Percentiles rank a stretch among this genome's conserved stretches.
phyloP scores from a whole-genome alignment of 176 grass and related monocot species.

The Zoysia japonica region DNA sequence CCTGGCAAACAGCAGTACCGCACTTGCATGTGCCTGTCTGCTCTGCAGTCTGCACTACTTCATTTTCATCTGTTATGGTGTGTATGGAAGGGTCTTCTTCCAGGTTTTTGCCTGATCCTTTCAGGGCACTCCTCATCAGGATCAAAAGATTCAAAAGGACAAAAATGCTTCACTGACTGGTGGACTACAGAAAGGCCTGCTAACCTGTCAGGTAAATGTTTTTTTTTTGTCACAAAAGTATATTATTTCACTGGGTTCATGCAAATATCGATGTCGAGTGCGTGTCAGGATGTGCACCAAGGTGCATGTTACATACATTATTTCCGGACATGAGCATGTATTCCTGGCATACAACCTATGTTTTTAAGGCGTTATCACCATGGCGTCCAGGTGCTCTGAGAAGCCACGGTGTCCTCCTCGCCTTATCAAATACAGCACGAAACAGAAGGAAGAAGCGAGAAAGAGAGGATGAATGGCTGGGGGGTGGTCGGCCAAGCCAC shows the following conservation, averaged over 20 bases:
- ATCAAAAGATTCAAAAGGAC: not conserved
- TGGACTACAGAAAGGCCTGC: not conserved
- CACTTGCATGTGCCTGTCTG: too few species aligned
- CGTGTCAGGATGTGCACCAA: not conserved
- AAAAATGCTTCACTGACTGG: not conserved
- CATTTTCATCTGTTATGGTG: not conserved
- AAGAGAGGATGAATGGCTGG: too few species aligned
- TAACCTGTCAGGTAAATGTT: not conserved
- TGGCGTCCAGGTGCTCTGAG: too few species aligned
- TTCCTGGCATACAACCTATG: not conserved
- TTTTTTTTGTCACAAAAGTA: not conserved
- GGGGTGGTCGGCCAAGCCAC: too few species aligned
- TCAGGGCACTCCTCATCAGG: constrained; percentile 2
- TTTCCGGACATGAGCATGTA: not conserved
- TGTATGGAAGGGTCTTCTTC: not conserved
- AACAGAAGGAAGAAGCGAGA: too few species aligned
- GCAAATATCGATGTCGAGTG: not conserved
- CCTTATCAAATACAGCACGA: too few species aligned
- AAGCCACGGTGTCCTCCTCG: too few species aligned
- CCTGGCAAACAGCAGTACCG: too few species aligned
- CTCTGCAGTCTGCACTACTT: not conserved
- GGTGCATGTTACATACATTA: not conserved
- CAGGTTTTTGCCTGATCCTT: constrained; percentile 4
- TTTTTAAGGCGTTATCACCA: too few species aligned
- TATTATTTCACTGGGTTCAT: not conserved